These are phyloP conservation scores for Zychaea mexicana DNA, from an alignment of 371 early-diverging fungal genomes.

Conservation along the genomic window DNA sequence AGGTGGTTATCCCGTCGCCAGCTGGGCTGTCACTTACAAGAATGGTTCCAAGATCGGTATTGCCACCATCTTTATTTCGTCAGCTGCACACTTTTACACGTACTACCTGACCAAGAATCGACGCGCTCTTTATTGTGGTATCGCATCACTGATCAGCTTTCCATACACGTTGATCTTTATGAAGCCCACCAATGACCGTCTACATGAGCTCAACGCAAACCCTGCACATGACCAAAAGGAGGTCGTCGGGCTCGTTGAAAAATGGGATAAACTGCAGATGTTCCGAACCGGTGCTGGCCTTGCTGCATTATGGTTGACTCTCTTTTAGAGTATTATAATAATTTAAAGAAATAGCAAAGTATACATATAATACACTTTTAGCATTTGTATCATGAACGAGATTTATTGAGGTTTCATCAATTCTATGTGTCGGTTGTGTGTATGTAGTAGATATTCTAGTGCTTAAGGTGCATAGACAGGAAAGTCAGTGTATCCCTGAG, in stretches of 20 bases:
- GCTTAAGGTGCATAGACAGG: conserved; percentile 18
- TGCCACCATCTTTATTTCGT: background rate
- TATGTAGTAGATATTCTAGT: no score
- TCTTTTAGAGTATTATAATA: no score
- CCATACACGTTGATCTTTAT: conserved; percentile 11
- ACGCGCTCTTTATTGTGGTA: conserved; percentile 1
- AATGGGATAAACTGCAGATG: conserved; percentile 11
- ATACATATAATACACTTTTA: no score
- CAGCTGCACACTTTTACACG: conserved; percentile 7
- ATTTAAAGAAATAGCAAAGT: no score
- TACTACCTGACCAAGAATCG: conserved; percentile 6
- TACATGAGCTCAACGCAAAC: background rate
- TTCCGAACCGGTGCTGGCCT: background rate
- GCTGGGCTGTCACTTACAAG: conserved; percentile 6
- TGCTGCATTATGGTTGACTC: conserved; percentile 1
- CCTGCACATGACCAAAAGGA: background rate
- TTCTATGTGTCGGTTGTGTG: no score
- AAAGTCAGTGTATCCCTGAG: conserved; percentile 26
- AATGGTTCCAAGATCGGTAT: conserved; percentile 1
- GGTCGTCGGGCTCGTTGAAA: background rate
- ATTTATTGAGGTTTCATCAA: no score
- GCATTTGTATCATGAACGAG: no score
- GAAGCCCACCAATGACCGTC: conserved; percentile 8
- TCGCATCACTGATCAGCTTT: background rate
- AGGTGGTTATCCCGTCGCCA: conserved; percentile 1